phyloP scores from a whole-genome alignment of 305 asterid genomes.

The Fraxinus paxiana region DNA sequence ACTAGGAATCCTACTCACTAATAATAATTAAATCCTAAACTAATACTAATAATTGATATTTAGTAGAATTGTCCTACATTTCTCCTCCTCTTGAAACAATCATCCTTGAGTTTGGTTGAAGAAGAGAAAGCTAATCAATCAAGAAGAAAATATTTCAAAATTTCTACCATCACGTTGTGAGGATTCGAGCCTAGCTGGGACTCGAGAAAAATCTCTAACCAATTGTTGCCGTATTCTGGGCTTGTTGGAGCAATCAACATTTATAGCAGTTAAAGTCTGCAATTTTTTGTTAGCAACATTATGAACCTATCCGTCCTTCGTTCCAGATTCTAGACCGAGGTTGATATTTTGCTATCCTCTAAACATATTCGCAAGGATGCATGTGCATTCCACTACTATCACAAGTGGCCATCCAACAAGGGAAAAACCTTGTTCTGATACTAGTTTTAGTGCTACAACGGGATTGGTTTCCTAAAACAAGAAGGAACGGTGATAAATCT shows the following conservation, averaged over 20 bases:
- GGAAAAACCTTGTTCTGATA: neutral
- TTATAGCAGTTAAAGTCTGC: neutral
- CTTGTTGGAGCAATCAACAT: neutral
- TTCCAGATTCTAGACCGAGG: neutral
- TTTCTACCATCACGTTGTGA: neutral
- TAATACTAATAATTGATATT: neutral
- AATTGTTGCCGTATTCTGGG: neutral
- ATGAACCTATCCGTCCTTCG: neutral
- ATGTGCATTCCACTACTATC: neutral
- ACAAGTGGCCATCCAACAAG: neutral
- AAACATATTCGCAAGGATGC: neutral
- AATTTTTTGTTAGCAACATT: neutral
- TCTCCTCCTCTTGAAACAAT: neutral
- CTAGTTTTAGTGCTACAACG: neutral
- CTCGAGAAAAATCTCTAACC: neutral
- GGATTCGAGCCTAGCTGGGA: neutral
- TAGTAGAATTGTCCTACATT: neutral
- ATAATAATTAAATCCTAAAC: neutral
- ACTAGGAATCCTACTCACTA: neutral
- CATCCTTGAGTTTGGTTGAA: neutral
- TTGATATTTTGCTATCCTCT: neutral
- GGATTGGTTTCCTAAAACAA: neutral
- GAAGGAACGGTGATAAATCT: neutral
- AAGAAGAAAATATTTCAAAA: neutral
- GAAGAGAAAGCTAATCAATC: neutral